Conservation (phyloP, 495 filamentous ascomycete genomes). For the Trichocladium uniseriatum region DNA sequence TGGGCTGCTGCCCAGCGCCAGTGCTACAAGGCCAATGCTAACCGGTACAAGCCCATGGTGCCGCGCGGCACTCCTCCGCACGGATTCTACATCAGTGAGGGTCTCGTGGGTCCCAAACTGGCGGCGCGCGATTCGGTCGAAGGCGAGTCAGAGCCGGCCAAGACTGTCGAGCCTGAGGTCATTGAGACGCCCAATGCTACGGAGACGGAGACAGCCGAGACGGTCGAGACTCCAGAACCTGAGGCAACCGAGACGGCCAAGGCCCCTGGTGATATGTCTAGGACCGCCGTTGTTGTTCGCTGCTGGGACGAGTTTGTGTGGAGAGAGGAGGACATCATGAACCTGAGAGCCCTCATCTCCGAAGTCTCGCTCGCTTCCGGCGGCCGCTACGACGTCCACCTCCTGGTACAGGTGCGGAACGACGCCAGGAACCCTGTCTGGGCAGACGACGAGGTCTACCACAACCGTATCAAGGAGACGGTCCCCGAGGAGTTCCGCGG, state of each 20-base stretch:
- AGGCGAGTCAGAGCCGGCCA: background rate
- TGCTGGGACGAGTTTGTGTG: slow-evolving; percentile 65
- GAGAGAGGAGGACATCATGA: slow-evolving; percentile 57
- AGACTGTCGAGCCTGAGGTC: background rate
- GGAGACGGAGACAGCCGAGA: no score
- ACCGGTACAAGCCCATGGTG: slow-evolving; percentile 48
- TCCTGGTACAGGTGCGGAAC: slow-evolving; percentile 67
- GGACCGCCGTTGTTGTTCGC: slow-evolving; percentile 68
- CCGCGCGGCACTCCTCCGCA: slow-evolving; percentile 29
- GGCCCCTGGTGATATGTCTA: slow-evolving; percentile 28
- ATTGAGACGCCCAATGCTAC: slow-evolving; percentile 6
- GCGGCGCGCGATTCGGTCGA: slow-evolving; percentile 28
- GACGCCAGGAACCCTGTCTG: slow-evolving; percentile 55
- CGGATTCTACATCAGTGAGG: slow-evolving; percentile 37
- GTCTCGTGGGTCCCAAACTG: slow-evolving; percentile 1
- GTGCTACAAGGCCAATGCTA: slow-evolving; percentile 60
- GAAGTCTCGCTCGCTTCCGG: slow-evolving; percentile 69
- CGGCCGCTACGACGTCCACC: slow-evolving; percentile 70
- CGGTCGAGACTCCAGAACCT: background rate
- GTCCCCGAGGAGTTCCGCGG: slow-evolving; percentile 82
- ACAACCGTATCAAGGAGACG: slow-evolving; percentile 50
- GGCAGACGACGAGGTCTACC: slow-evolving; percentile 50
- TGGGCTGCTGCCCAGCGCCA: slow-evolving; percentile 68
- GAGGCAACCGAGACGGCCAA: slow-evolving; percentile 8
- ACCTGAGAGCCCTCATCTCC: slow-evolving; percentile 63